Evolutionary conservation across 2,329 filamentous ascomycete genomes (phyloP).

Genomic region (Colletotrichum abscissum): DNA sequence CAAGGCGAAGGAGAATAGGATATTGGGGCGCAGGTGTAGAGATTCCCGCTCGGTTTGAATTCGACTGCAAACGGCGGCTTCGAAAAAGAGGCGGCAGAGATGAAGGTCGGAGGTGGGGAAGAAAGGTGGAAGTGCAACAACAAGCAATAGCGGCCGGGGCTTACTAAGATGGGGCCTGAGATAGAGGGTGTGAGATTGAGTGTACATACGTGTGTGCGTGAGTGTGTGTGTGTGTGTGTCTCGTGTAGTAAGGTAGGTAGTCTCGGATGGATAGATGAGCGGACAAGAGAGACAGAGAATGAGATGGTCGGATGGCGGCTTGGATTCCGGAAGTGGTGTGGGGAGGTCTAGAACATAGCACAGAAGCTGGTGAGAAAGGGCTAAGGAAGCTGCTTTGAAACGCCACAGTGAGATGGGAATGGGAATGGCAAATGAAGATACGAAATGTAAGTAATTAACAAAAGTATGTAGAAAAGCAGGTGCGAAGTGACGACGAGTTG

Average conservation of each 20-base stretch:
- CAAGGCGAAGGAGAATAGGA: background rate
- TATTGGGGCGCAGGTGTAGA: background rate
- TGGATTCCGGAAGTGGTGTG: constrained; percentile 28
- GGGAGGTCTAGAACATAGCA: background rate
- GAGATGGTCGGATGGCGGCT: constrained; percentile 16
- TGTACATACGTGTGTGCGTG: background rate
- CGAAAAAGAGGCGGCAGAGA: constrained; percentile 7
- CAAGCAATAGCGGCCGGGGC: constrained; percentile 7
- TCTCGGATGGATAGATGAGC: background rate
- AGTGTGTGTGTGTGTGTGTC: background rate
- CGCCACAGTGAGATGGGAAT: background rate
- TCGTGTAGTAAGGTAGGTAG: background rate
- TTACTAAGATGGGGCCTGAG: constrained; percentile 13
- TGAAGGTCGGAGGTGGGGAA: background rate
- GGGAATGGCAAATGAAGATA: background rate
- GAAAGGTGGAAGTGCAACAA: constrained; percentile 13
- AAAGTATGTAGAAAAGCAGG: constrained; percentile 2
- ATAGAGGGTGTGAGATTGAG: background rate
- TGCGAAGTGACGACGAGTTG: constrained; percentile 1
- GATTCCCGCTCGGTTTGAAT: constrained; percentile 22
- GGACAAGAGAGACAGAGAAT: constrained; percentile 2
- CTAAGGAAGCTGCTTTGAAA: background rate
- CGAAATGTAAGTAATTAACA: too few species aligned
- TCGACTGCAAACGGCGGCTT: constrained; percentile 32
- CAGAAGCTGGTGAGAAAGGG: background rate